phyloP scores from a whole-genome alignment of 2,329 filamentous ascomycete species.

The Beauveria sp. region DNA sequence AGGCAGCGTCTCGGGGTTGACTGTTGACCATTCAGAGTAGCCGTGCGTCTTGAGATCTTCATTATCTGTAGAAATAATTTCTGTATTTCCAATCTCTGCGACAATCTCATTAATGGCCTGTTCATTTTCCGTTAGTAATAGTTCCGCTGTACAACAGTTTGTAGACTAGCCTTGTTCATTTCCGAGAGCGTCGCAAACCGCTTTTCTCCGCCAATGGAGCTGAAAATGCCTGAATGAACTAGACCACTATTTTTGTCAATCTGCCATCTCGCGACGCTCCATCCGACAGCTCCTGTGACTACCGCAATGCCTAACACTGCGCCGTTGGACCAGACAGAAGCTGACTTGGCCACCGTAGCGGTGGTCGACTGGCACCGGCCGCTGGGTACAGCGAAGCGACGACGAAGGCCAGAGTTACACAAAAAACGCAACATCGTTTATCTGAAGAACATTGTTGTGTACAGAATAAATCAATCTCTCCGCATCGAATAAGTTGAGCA shows the following conservation, averaged over 20 bases:
- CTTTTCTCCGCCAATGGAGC: constrained; percentile 18
- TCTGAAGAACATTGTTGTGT: background rate
- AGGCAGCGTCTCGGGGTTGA: constrained; percentile 51
- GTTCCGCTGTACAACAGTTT: background rate
- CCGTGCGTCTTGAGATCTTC: constrained; percentile 55
- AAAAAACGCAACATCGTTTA: background rate
- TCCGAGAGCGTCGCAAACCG: constrained; percentile 35
- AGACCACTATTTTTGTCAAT: constrained; percentile 8
- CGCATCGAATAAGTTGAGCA: background rate
- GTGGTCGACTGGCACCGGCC: background rate
- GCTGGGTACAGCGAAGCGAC: background rate
- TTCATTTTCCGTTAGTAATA: constrained; percentile 5
- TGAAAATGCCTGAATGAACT: background rate
- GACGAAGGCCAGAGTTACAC: background rate
- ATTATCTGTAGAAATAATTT: constrained; percentile 54
- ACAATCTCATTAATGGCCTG: constrained; percentile 52
- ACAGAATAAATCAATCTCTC: background rate
- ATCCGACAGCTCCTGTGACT: constrained; percentile 32
- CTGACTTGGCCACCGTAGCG: background rate
- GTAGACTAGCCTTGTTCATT: constrained; percentile 32
- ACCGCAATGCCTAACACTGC: constrained; percentile 31
- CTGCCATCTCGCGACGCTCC: constrained; percentile 29
- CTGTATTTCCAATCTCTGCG: constrained; percentile 37
- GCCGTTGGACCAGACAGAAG: constrained; percentile 21
- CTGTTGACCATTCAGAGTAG: constrained; percentile 61